Base-by-base conservation (phyloP, 139 green algal genomes). In the Klebsormidium nitens region DNA sequence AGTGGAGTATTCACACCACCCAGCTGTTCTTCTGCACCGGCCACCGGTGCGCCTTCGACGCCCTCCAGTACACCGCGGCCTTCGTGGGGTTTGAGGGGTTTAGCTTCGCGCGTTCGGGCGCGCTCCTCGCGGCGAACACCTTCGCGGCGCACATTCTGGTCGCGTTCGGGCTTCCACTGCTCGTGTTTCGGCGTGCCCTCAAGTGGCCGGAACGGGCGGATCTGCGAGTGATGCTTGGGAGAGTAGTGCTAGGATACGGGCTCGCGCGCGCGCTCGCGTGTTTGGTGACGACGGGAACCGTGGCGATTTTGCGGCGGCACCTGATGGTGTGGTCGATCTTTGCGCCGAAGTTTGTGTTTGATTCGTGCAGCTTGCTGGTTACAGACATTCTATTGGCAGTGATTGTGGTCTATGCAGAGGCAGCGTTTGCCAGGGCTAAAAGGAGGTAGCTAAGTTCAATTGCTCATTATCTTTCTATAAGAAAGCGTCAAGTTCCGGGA, bases 41-140 rank as follows among this genome's bases (percentile, higher is more conserved):
- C 8, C 91, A 97, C 81, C 87, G 91, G n/a, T 96, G 89, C 76
- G 84, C 94, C 71, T 96, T 96, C 68, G 86, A 86, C 4, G 89
- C 89, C 23, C 75, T 97, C 47, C 84, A 95, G 55, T 96, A 91
- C 74, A 85, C 84, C 11, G 86, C 89, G 59, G 87, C 84, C 0
- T 97, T 95, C 74, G 85, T 94, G n/a, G 90, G 91, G 1, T 90
- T 88, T 39, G 76, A 84, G 5, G 78, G 88, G 5, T 93, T 92
- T 72, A 36, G 87, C 56, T 85, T 84, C n/a, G 3, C 40, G 40
- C 59, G 70, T 5, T 40, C 5, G 3, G 87, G 67, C 11, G 35
- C 69, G 0, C 75, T 95, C 49, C 67, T 96, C 48, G 66, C 78
- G 29, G 36, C 88, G 44, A 89, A 96, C 79, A 95, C 90, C 0